Evolutionary conservation across 169 alveolate genomes (phyloP).

Genomic region (Sarcocystis neurona): DNA sequence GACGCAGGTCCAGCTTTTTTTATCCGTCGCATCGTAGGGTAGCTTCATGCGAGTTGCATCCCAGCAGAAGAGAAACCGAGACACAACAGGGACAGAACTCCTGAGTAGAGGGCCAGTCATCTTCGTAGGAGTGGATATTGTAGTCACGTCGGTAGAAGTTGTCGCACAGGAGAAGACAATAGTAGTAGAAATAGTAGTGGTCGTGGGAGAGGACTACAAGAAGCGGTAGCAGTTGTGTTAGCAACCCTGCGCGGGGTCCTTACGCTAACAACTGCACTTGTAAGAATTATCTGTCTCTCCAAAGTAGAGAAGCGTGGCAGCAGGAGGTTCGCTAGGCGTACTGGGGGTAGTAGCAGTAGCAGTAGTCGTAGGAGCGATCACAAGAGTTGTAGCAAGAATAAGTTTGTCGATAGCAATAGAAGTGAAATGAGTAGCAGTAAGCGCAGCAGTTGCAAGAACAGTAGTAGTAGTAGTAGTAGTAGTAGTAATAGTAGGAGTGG

Average conservation of each 20-base stretch:
- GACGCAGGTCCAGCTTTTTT: slow-evolving; percentile 63
- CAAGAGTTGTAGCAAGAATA: too few relatives aligned
- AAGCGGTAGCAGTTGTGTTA: not conserved
- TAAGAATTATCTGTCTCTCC: not conserved
- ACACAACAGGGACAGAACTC: not conserved
- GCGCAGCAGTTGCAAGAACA: too few relatives aligned
- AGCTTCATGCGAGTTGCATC: not conserved
- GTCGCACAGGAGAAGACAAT: not conserved
- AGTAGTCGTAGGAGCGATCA: too few relatives aligned
- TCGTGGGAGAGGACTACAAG: not conserved
- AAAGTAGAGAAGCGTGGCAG: too few relatives aligned
- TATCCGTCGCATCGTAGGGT: too few relatives aligned
- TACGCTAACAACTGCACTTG: not conserved
- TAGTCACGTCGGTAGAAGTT: not conserved
- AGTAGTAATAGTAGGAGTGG: too few relatives aligned
- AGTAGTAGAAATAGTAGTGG: not conserved
- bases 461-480: too few relatives aligned
- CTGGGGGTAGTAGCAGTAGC: too few relatives aligned
- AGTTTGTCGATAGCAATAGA: too few relatives aligned
- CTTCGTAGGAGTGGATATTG: too few relatives aligned
- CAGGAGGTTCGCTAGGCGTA: too few relatives aligned
- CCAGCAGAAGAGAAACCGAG: not conserved
- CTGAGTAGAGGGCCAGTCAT: not conserved
- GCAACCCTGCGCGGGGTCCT: not conserved
- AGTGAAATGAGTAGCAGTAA: too few relatives aligned